Base-by-base conservation (phyloP, 306 rosid genomes). In the Vicia faba region DNA sequence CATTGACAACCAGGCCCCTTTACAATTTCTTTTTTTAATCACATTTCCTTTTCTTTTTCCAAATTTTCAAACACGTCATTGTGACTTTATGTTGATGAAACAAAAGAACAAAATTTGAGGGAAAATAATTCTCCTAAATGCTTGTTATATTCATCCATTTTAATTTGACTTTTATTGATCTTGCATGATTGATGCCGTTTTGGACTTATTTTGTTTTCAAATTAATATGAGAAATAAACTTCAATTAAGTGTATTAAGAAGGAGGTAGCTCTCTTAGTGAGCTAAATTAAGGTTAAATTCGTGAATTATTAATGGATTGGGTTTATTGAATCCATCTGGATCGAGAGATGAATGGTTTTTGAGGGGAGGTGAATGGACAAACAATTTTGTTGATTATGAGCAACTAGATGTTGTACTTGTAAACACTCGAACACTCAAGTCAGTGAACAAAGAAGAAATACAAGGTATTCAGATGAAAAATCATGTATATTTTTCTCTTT, bases 11-110 rank as follows among this genome's bases (percentile, higher is more conserved):
- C 41, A 58, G 16, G 3, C 14, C n/a, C 25, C n/a, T 58, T 12
- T 15, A n/a, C 33, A 31, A 33, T 58, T 23, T 51, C 12, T 51
- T 49, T 8, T 8, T 19, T 4, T 51, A 20, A 11, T 20, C 31
- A 51, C 31, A 51, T 51, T 51, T 51, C 31, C 3, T 20, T 51
- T 51, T 51, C 58, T 5, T 10, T 51, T 51, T 20, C 5, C 8
- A 6, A 51, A 10, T 51, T 51, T 51, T 51, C 58, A 51, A 51
- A 5, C 14, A 51, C 58, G 58, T 20, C 33, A 51, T 51, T 11
- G 20, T 51, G 58, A 51, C 33, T 19, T 50, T 19, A 20, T 51
- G 2, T 10, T 19, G 11, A 11, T 48, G 31, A 20, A 9, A 49
- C 9, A 20, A 20, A 10, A 10, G 0, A 51, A 51, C 12, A 19